Evolutionary conservation across 306 rosid species (phyloP), one percentile per base, ranked within the genome.

Genomic region (Vachellia collinsii): DNA sequence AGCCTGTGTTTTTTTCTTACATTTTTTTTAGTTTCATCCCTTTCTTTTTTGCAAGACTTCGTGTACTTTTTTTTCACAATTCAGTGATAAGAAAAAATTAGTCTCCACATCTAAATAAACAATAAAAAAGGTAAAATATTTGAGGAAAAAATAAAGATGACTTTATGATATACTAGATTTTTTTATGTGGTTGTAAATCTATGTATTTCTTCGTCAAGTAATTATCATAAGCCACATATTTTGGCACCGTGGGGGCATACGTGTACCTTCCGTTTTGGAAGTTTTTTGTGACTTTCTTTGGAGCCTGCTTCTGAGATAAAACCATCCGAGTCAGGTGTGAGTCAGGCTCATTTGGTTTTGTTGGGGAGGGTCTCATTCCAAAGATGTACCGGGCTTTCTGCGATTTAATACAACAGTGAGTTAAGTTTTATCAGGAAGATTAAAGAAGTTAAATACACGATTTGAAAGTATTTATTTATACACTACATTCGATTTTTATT

Each of bases 281-380:
- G 42, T 65, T 7, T 36, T 0, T 37, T 16, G 37, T 64, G 41
- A 65, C 8, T 8, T 14, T 23, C 23, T 59, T 77, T 76, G 84
- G 82, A 71, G 68, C 72, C 76, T 76, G 56, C 42, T 66, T 48
- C 11, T 0, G 3, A 11, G 77, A 86, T 76, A 51, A 47, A 41
- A 76, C 36, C 8, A 80, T 76, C 74, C 2, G 77, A 86, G 72
- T 86, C 81, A 73, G 81, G 74, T 14, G 82, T 83, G 85, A 83
- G 29, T 86, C 75, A 59, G 50, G 37, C 46, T 19, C 61, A 5
- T 64, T 64, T 34, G 43, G 6, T 63, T 12, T 29, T 61, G 17
- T 11, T 0, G 23, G 6, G 25, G 62, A 54, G 25, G 1, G 3
- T 54, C 62, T 54, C 62, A 7, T 54, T 19, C 16, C 7, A 0